Percentiles rank a stretch among this genome's conserved stretches.
Evolutionary conservation across 2,329 filamentous ascomycete species (phyloP).

Genomic region (Pseudopithomyces chartarum): DNA sequence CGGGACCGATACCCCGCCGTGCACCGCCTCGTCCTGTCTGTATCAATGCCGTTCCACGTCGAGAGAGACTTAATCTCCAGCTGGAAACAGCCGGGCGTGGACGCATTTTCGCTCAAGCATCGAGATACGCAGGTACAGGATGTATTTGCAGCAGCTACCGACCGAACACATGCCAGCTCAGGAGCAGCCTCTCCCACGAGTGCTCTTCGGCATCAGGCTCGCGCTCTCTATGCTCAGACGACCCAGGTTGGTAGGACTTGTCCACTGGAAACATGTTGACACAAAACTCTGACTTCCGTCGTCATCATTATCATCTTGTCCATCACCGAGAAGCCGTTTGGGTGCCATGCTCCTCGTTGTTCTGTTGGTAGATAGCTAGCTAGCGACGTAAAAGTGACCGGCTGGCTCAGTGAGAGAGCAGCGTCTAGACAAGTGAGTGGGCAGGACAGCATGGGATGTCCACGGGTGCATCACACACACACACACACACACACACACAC

Average conservation of each 20-base stretch:
- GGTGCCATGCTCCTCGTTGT: not conserved
- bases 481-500: too few species aligned
- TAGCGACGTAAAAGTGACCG: slow-evolving; percentile 5
- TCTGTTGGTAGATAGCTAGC: slow-evolving; percentile 13
- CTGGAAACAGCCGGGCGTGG: not conserved
- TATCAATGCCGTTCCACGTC: not conserved
- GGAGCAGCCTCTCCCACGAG: too few species aligned
- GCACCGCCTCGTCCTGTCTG: not conserved
- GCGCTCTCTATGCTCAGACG: not conserved
- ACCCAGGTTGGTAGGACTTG: too few species aligned
- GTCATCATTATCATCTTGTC: not conserved
- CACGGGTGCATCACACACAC: slow-evolving; percentile 1
- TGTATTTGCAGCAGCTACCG: not conserved
- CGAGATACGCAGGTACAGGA: not conserved
- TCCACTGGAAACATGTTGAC: too few species aligned
- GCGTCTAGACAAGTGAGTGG: not conserved
- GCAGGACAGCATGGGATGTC: not conserved
- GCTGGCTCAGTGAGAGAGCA: not conserved
- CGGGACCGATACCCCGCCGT: slow-evolving; percentile 14
- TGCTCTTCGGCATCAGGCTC: not conserved
- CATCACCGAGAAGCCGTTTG: not conserved
- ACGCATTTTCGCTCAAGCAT: not conserved
- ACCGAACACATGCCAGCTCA: not conserved
- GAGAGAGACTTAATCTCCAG: not conserved
- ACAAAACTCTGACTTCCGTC: not conserved